Conservation (phyloP, 129 eudicot genomes). For the Kitagawia praeruptora region DNA sequence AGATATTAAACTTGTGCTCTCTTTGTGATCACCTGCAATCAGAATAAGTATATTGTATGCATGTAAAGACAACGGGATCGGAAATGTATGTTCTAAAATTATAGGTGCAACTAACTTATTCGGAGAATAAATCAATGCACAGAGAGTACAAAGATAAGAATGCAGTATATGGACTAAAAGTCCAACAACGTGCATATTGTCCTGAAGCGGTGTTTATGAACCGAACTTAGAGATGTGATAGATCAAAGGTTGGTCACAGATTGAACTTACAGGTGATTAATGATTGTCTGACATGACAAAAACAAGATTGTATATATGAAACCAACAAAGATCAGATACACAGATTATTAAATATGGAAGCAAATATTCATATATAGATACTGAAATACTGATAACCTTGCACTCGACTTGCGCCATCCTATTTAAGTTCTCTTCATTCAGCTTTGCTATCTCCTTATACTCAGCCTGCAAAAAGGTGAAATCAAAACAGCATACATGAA, state of each 20-base stretch:
- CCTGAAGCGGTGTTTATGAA: too few species aligned
- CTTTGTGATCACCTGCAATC: neutral
- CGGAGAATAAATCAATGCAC: neutral
- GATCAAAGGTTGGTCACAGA: too few species aligned
- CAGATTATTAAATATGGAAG: neutral
- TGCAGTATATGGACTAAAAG: too few species aligned
- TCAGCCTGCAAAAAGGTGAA: slow-evolving; percentile 22
- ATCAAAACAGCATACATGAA: neutral
- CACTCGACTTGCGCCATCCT: slow-evolving; percentile 61
- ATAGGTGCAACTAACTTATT: neutral
- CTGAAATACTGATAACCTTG: slow-evolving; percentile 46
- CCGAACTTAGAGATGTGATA: neutral
- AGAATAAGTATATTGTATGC: neutral
- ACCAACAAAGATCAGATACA: too few species aligned
- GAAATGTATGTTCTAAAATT: neutral
- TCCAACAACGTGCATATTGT: neutral
- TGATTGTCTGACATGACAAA: neutral
- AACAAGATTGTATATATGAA: neutral
- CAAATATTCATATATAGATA: neutral
- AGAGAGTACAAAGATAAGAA: neutral
- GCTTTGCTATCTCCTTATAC: slow-evolving; percentile 26
- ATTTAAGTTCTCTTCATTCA: slow-evolving; percentile 37
- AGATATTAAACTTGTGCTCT: too few species aligned
- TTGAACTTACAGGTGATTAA: too few species aligned
- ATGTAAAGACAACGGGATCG: too few species aligned